Evolutionary conservation across 306 rosid species (phyloP).

Genomic region (Cucurbita ficifolia): DNA sequence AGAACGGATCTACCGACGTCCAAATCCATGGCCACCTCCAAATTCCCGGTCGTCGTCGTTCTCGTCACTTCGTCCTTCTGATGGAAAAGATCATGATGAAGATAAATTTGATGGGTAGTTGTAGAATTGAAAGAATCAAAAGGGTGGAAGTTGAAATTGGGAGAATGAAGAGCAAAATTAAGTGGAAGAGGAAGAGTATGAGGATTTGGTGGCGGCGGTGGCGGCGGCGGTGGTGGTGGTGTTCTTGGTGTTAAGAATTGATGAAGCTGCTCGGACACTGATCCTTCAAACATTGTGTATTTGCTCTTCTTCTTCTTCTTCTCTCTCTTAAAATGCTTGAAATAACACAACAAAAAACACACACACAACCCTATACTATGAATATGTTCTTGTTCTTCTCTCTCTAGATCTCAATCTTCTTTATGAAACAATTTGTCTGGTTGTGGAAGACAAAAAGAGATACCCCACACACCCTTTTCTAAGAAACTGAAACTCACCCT

Average conservation of each 20-base stretch:
- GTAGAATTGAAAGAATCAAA: constrained; percentile 18
- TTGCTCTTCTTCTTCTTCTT: not conserved
- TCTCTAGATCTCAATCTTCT: constrained; percentile 28
- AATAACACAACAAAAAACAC: constrained; percentile 31
- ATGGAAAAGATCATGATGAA: constrained; percentile 21
- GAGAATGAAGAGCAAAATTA: constrained; percentile 18
- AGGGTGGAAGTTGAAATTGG: constrained; percentile 6
- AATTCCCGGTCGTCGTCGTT: not conserved
- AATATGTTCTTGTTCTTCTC: constrained; percentile 5
- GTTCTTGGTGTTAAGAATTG: constrained; percentile 64
- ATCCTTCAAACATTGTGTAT: constrained; percentile 58
- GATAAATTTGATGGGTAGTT: constrained; percentile 9
- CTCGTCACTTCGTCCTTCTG: constrained; percentile 1
- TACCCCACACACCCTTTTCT: constrained; percentile 59
- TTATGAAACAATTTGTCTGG: constrained; percentile 58
- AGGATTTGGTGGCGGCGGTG: constrained; percentile 12
- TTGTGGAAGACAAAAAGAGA: constrained; percentile 33
- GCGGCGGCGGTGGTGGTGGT: not conserved
- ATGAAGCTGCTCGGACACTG: constrained; percentile 73
- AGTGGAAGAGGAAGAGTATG: constrained; percentile 43
- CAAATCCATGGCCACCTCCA: constrained; percentile 15
- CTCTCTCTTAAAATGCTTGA: constrained; percentile 17
- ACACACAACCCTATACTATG: constrained; percentile 11
- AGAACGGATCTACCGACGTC: not conserved
- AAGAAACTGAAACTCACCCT: constrained; percentile 68